A percentile compares a stretch with the other conserved stretches of the same genome.
Conservation (phyloP, 176 grass and related monocot genomes). For the Avena atlantica region DNA sequence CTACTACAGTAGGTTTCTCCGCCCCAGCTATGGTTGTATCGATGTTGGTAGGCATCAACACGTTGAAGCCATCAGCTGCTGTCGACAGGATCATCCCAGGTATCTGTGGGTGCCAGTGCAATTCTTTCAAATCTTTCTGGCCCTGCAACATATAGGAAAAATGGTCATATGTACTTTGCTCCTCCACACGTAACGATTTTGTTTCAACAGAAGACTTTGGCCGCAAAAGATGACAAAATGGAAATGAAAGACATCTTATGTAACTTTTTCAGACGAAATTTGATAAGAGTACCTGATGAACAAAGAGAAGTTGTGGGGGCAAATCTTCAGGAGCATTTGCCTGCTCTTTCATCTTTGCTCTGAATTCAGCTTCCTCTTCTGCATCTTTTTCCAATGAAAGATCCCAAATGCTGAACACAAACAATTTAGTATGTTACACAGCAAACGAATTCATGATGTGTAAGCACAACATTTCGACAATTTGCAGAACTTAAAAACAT, state of each 20-base stretch:
- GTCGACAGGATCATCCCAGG: slow-evolving; percentile 76
- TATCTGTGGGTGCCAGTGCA: too few species aligned
- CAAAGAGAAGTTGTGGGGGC: slow-evolving; percentile 67
- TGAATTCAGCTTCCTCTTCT: slow-evolving; percentile 84
- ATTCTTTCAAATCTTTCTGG: too few species aligned
- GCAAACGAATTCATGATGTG: not conserved
- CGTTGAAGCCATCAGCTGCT: slow-evolving; percentile 72
- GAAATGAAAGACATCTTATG: too few species aligned
- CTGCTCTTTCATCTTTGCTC: slow-evolving; percentile 66
- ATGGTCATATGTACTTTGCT: too few species aligned
- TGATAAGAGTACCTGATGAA: not conserved
- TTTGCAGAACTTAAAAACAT: not conserved
- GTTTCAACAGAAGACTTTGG: too few species aligned
- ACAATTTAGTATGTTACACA: not conserved
- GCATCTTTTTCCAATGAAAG: slow-evolving; percentile 70
- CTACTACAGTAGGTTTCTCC: slow-evolving; percentile 5
- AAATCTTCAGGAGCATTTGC: slow-evolving; percentile 69
- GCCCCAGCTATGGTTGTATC: slow-evolving; percentile 62
- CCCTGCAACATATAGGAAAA: too few species aligned
- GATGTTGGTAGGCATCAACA: slow-evolving; percentile 84
- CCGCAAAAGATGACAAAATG: too few species aligned
- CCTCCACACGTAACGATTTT: too few species aligned
- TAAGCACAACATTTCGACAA: not conserved
- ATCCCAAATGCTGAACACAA: slow-evolving; percentile 33
- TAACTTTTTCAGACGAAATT: too few species aligned